These are phyloP conservation scores for Candida labiduridarum DNA, from an alignment of 1,139 yeast species.

Conservation along the genomic window DNA sequence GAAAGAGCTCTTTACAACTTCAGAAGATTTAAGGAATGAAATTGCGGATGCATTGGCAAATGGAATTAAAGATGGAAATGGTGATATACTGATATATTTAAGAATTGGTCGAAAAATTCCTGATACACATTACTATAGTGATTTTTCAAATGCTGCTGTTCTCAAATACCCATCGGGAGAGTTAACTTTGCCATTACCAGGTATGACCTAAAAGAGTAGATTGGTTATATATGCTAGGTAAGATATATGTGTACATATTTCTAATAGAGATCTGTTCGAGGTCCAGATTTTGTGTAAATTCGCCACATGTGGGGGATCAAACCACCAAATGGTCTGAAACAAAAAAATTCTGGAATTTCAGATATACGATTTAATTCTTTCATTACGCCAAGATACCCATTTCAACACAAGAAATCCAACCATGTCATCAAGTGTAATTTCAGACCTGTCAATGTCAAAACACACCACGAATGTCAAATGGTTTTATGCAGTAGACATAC, in stretches of 20 bases:
- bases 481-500: conserved; percentile 85
- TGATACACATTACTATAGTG: conserved; percentile 41
- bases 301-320: no score
- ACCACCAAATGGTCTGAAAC: no score
- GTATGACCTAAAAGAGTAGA: conserved; percentile 31
- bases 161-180: conserved; percentile 60
- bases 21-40: conserved; percentile 33
- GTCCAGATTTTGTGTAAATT: no score
- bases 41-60: conserved; percentile 29
- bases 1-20: conserved; percentile 34
- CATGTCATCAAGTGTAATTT: background rate
- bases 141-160: conserved; percentile 60
- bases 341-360: no score
- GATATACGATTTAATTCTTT: no score
- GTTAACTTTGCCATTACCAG: conserved; percentile 47
- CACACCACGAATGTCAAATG: conserved; percentile 40
- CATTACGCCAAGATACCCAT: no score
- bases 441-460: background rate
- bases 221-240: background rate
- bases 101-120: conserved; percentile 58
- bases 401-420: background rate
- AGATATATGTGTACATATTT: background rate
- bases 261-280: no score
- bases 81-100: conserved; percentile 48
- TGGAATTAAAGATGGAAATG: conserved; percentile 25